phyloP scores from a whole-genome alignment of 2,329 filamentous ascomycete species.

The Curvularia spicifera region DNA sequence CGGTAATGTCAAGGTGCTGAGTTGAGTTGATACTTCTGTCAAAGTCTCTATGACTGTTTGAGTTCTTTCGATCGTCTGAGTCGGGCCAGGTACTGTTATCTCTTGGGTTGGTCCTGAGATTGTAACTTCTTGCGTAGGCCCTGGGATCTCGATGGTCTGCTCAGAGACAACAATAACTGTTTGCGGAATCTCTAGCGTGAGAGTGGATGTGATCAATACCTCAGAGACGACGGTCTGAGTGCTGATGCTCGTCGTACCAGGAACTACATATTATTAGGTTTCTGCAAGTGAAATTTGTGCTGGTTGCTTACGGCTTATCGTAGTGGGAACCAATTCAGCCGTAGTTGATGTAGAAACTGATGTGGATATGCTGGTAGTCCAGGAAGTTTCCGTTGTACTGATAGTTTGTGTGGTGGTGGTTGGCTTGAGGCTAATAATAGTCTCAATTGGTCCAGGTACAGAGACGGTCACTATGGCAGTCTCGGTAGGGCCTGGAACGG shows the following conservation, averaged over 20 bases:
- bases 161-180: conserved; percentile 15
- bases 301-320: conserved; percentile 7
- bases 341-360: conserved; percentile 14
- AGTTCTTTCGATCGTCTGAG: conserved; percentile 14
- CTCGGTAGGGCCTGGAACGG: conserved; percentile 26
- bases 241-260: conserved; percentile 4
- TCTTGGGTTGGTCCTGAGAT: conserved; percentile 5
- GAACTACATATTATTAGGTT: conserved; percentile 1
- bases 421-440: conserved; percentile 8
- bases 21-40: conserved; percentile 26
- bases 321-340: conserved; percentile 7
- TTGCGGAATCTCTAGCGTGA: conserved; percentile 12
- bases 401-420: conserved; percentile 10
- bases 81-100: conserved; percentile 13
- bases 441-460: conserved; percentile 7
- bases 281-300: not conserved
- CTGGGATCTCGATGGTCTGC: conserved; percentile 7
- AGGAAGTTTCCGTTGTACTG: conserved; percentile 10
- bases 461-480: conserved; percentile 9
- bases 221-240: conserved; percentile 7
- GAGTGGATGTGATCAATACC: conserved; percentile 8
- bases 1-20: conserved; percentile 28
- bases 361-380: conserved; percentile 10
- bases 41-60: conserved; percentile 20
- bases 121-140: conserved; percentile 9